Conservation (phyloP, 2,329 filamentous ascomycete species). For the Cercospora berteroae region DNA sequence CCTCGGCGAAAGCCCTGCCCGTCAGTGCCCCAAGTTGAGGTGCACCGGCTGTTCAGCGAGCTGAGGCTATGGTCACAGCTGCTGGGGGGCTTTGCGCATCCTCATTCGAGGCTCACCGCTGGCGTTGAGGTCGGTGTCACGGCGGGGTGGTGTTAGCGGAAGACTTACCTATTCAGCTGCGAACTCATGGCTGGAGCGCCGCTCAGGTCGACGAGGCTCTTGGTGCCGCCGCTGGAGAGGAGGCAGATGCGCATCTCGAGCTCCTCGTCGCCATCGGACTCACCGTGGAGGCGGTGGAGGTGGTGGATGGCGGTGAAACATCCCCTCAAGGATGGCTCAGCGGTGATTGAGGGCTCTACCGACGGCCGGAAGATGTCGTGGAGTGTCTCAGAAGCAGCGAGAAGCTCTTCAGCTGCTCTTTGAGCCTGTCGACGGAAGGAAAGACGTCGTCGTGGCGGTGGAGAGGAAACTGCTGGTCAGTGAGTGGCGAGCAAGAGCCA, state of each 20-base stretch:
- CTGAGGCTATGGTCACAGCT: not conserved
- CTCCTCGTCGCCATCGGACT: not conserved
- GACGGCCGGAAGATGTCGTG: not conserved
- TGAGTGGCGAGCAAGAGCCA: not conserved
- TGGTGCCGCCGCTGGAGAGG: not conserved
- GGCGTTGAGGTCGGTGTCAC: not conserved
- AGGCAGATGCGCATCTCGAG: not conserved
- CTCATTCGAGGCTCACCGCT: not conserved
- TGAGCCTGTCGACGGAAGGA: not conserved
- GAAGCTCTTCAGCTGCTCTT: not conserved
- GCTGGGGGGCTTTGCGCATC: not conserved
- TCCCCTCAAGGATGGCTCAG: not conserved
- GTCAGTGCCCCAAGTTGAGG: not conserved
- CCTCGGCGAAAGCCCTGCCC: not conserved
- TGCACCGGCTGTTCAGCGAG: not conserved
- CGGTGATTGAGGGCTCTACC: not conserved
- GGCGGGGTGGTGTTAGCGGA: not conserved
- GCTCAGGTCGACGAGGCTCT: not conserved
- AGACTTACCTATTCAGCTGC: not conserved
- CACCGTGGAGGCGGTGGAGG: not conserved
- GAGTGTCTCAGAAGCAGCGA: not conserved
- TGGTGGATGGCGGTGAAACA: not conserved
- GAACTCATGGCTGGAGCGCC: not conserved
- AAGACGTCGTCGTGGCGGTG: not conserved
- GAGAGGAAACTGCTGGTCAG: not conserved